Conservation (phyloP, 2,329 filamentous ascomycete species). For the Periconia macrospinosa region DNA sequence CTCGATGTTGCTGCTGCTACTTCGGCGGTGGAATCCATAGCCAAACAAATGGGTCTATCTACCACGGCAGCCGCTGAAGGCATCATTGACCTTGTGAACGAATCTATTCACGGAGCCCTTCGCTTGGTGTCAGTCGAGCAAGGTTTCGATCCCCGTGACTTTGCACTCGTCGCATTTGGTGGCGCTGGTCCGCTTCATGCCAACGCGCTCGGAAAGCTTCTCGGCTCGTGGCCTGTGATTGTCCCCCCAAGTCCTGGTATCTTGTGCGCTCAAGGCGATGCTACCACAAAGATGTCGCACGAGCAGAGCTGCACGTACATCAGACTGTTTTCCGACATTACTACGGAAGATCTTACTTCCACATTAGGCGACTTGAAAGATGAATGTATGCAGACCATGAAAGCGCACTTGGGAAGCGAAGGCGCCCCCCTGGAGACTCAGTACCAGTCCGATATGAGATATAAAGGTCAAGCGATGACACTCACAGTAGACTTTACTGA, state of each 20-base stretch:
- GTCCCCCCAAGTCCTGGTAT: conserved; percentile 54
- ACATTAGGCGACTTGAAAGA: conserved; percentile 42
- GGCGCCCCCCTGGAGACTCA: conserved; percentile 33
- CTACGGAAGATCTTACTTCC: conserved; percentile 34
- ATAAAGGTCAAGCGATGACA: conserved; percentile 50
- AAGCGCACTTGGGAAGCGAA: conserved; percentile 37
- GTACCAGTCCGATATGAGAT: conserved; percentile 52
- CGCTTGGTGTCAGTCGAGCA: conserved; percentile 56
- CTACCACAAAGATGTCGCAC: conserved; percentile 53
- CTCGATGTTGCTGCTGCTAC: conserved; percentile 49
- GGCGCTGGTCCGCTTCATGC: conserved; percentile 56
- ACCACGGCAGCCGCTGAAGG: conserved; percentile 50
- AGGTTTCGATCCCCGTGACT: conserved; percentile 55
- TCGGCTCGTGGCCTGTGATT: conserved; percentile 57
- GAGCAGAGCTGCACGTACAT: conserved; percentile 53
- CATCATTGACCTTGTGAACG: conserved; percentile 54
- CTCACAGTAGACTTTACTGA: conserved; percentile 38
- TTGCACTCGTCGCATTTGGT: conserved; percentile 55
- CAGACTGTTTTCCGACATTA: conserved; percentile 42
- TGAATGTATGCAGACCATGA: conserved; percentile 44
- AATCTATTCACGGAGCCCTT: conserved; percentile 56
- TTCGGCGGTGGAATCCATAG: conserved; percentile 47
- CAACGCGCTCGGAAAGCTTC: conserved; percentile 53
- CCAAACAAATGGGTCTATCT: conserved; percentile 50
- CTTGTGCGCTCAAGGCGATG: conserved; percentile 55